Evolutionary conservation across 2,329 filamentous ascomycete species (phyloP).

Genomic region (Clarireedia monteithiana): DNA sequence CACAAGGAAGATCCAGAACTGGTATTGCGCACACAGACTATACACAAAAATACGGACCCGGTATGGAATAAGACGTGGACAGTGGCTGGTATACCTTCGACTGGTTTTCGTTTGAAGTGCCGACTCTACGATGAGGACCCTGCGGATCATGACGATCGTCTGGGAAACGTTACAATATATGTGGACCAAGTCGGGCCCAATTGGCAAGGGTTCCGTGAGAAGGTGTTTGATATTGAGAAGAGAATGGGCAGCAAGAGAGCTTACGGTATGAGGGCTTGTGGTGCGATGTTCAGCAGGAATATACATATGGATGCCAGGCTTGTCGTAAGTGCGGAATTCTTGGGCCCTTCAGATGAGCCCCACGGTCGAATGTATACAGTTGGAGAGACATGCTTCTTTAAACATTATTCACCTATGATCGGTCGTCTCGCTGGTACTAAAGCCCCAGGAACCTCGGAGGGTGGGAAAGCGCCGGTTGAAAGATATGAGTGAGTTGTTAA

Average conservation of each 20-base stretch:
- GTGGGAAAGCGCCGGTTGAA: constrained; percentile 44
- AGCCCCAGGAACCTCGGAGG: constrained; percentile 49
- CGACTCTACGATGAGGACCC: constrained; percentile 86
- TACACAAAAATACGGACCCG: constrained; percentile 65
- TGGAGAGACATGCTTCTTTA: constrained; percentile 67
- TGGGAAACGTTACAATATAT: constrained; percentile 75
- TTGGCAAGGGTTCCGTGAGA: constrained; percentile 60
- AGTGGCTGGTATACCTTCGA: constrained; percentile 75
- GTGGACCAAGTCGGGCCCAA: constrained; percentile 51
- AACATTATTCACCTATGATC: constrained; percentile 84
- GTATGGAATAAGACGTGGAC: constrained; percentile 82
- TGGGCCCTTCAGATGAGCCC: constrained; percentile 65
- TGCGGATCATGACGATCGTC: constrained; percentile 74
- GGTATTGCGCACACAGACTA: constrained; percentile 65
- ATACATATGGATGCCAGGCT: constrained; percentile 64
- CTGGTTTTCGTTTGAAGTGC: constrained; percentile 78
- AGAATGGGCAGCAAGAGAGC: constrained; percentile 81
- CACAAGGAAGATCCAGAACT: constrained; percentile 83
- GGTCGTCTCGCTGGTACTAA: constrained; percentile 71
- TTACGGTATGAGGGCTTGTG: constrained; percentile 64
- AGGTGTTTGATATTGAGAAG: constrained; percentile 69
- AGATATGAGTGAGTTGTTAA: constrained; percentile 62
- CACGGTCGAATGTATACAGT: constrained; percentile 70
- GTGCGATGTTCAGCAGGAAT: constrained; percentile 52
- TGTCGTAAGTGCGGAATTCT: constrained; percentile 65